Evolutionary conservation across 306 rosid species (phyloP).

Genomic region (Lablab purpureus): DNA sequence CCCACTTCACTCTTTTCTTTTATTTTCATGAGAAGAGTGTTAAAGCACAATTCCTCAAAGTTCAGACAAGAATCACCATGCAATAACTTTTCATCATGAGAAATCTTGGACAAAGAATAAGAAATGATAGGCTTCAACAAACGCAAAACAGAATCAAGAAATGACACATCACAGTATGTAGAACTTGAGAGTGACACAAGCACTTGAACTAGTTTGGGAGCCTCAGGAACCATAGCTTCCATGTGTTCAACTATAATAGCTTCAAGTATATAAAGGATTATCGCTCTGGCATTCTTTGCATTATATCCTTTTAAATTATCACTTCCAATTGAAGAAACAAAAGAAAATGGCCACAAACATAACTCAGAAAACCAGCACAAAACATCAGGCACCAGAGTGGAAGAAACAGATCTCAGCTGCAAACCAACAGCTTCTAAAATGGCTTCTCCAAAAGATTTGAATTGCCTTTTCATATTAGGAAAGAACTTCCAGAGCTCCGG

Average conservation of each 20-base stretch:
- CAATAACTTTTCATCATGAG: conserved; percentile 69
- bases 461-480: conserved; percentile 81
- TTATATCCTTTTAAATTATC: conserved; percentile 71
- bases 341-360: conserved; percentile 80
- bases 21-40: conserved; percentile 68
- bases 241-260: conserved; percentile 86
- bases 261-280: conserved; percentile 82
- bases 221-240: conserved; percentile 94
- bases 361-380: conserved; percentile 90
- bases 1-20: conserved; percentile 53
- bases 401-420: conserved; percentile 86
- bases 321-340: conserved; percentile 52
- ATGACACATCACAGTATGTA: conserved; percentile 85
- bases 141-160: conserved; percentile 77
- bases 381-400: conserved; percentile 77
- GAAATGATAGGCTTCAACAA: conserved; percentile 88
- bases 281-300: conserved; percentile 88
- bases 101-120: conserved; percentile 73
- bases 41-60: conserved; percentile 88
- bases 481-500: conserved; percentile 83
- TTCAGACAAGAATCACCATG: conserved; percentile 72
- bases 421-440: conserved; percentile 91
- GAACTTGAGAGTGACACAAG: conserved; percentile 80
- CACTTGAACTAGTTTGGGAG: conserved; percentile 82
- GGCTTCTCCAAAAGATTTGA: conserved; percentile 80